Evolutionary conservation across 2,329 filamentous ascomycete genomes (phyloP).

Genomic region (Verticillium alfalfae): DNA sequence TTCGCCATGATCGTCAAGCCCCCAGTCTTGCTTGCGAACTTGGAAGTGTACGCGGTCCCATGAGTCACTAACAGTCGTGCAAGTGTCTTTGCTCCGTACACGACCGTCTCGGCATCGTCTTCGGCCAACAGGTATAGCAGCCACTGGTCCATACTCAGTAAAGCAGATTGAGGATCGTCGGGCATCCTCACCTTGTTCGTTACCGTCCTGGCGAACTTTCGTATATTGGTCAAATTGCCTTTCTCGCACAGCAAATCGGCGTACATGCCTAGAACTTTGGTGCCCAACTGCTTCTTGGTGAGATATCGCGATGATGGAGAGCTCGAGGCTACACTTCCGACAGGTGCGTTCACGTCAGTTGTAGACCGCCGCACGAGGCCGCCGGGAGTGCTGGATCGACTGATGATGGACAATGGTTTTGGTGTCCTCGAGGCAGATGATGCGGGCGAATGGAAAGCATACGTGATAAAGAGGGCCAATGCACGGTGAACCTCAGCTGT

Average conservation of each 20-base stretch:
- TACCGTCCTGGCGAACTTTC: slow-evolving; percentile 88
- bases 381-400: slow-evolving; percentile 33
- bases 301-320: slow-evolving; percentile 27
- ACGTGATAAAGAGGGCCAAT: slow-evolving; percentile 88
- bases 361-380: slow-evolving; percentile 23
- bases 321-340: slow-evolving; percentile 15
- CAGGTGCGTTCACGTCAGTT: not conserved
- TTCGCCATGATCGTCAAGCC: slow-evolving; percentile 84
- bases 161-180: slow-evolving; percentile 9
- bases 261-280: slow-evolving; percentile 72
- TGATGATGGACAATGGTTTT: slow-evolving; percentile 31
- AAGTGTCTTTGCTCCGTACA: slow-evolving; percentile 76
- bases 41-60: slow-evolving; percentile 73
- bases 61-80: slow-evolving; percentile 79
- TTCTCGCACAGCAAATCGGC: slow-evolving; percentile 71
- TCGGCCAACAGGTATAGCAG: slow-evolving; percentile 86
- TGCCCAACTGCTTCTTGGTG: slow-evolving; percentile 66
- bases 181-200: slow-evolving; percentile 73
- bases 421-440: slow-evolving; percentile 46
- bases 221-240: slow-evolving; percentile 62
- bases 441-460: slow-evolving; percentile 65
- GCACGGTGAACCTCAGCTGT: slow-evolving; percentile 82
- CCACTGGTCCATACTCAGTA: slow-evolving; percentile 54
- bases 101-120: slow-evolving; percentile 75
- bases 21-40: slow-evolving; percentile 77